These are phyloP conservation scores for Paramecium tetraurelia DNA, from an alignment of 73 alveolate species.

Conservation along the genomic window DNA sequence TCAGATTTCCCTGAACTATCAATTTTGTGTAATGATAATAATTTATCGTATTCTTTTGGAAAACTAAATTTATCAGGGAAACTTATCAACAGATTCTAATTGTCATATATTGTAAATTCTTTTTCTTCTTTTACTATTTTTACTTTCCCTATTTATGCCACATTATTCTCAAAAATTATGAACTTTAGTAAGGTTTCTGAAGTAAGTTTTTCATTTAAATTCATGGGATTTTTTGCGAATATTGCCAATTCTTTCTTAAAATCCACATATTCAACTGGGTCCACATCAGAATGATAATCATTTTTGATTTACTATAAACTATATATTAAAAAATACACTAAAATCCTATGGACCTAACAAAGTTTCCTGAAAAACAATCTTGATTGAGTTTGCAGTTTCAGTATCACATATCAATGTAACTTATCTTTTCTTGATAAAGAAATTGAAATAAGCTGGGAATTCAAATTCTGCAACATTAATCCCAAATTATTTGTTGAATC, in stretches of 20 bases:
- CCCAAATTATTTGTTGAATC: conserved; percentile 61
- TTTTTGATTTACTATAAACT: background rate
- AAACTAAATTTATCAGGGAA: conserved; percentile 44
- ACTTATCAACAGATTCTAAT: background rate
- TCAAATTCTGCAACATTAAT: conserved; percentile 63
- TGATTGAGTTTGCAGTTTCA: conserved; percentile 46
- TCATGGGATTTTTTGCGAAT: conserved; percentile 63
- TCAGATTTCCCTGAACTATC: background rate
- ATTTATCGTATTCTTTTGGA: conserved; percentile 42
- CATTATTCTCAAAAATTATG: conserved; percentile 45
- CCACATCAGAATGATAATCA: conserved; percentile 46
- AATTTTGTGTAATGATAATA: background rate
- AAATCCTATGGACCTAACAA: conserved; percentile 56
- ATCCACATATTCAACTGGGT: conserved; percentile 31
- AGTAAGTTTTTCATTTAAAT: conserved; percentile 40
- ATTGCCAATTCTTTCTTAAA: conserved; percentile 52
- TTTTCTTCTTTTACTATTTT: conserved; percentile 18
- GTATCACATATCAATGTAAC: conserved; percentile 45
- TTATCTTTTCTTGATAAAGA: conserved; percentile 50
- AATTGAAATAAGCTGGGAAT: conserved; percentile 62
- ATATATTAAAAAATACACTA: background rate
- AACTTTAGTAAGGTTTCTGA: conserved; percentile 57
- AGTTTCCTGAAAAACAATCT: conserved; percentile 55
- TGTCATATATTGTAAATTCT: conserved; percentile 30
- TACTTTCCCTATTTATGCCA: conserved; percentile 1